These are phyloP conservation scores for Apiospora phragmitis DNA, from an alignment of 2,329 filamentous ascomycete species.

Conservation along the genomic window DNA sequence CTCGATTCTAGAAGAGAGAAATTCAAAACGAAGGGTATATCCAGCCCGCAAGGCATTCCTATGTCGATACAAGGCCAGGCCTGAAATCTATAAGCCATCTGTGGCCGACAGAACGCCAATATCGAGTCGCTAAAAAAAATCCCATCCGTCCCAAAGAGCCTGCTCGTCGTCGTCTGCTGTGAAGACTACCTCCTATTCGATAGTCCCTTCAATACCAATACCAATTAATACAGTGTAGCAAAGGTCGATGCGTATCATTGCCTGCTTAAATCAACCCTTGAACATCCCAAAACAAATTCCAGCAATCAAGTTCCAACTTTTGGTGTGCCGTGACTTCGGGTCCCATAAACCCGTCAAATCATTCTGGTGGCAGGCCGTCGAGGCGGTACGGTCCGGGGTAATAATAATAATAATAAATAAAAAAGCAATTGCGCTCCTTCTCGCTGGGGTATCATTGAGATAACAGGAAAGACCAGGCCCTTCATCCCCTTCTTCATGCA, in stretches of 20 bases:
- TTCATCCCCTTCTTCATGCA: slow-evolving; percentile 10
- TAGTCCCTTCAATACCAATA: slow-evolving; percentile 2
- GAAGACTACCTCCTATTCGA: background rate
- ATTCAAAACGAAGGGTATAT: slow-evolving; percentile 10
- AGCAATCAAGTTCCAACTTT: background rate
- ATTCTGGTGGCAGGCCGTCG: background rate
- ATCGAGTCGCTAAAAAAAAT: background rate
- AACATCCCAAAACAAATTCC: background rate
- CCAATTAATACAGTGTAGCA: slow-evolving; percentile 5
- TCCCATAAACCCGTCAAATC: background rate
- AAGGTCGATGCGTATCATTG: background rate
- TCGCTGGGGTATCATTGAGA: slow-evolving; percentile 11
- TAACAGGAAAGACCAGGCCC: slow-evolving; percentile 8
- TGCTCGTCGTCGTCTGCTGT: background rate
- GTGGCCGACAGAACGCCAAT: slow-evolving; percentile 9
- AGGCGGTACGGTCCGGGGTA: background rate
- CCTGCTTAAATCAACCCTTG: slow-evolving; percentile 3
- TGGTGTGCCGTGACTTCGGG: slow-evolving; percentile 5
- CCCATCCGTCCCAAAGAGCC: slow-evolving; percentile 5
- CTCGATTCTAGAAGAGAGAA: background rate
- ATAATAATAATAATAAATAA: background rate
- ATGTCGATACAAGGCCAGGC: background rate
- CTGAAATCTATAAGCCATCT: slow-evolving; percentile 9
- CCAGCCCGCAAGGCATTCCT: background rate
- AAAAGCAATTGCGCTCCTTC: slow-evolving; percentile 12